These are phyloP conservation scores for Colletotrichum chlorophyti DNA, from an alignment of 2,329 filamentous ascomycete genomes.

Conservation along the genomic window DNA sequence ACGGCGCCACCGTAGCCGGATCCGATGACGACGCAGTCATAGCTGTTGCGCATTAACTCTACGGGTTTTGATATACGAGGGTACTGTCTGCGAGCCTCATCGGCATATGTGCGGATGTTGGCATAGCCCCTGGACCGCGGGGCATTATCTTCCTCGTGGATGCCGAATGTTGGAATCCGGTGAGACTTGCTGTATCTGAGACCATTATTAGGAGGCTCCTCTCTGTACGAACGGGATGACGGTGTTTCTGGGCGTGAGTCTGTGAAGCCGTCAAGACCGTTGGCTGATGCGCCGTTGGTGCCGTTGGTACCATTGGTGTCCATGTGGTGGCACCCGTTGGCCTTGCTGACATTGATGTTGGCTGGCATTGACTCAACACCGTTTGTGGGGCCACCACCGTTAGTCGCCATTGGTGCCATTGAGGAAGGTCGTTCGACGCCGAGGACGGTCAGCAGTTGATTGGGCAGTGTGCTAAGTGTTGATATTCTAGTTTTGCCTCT, in stretches of 20 bases:
- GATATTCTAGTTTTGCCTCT: not conserved
- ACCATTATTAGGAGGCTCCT: constrained; percentile 27
- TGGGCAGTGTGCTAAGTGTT: not conserved
- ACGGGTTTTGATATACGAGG: constrained; percentile 64
- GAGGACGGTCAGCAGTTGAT: not conserved
- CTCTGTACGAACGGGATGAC: constrained; percentile 24
- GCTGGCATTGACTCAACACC: not conserved
- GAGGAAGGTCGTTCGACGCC: not conserved
- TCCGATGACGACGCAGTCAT: constrained; percentile 73
- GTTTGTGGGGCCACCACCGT: constrained; percentile 1
- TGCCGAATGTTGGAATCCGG: constrained; percentile 35
- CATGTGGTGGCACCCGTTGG: constrained; percentile 19
- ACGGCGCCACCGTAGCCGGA: constrained; percentile 74
- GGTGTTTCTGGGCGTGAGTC: constrained; percentile 21
- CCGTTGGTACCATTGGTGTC: constrained; percentile 10
- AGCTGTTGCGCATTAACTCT: constrained; percentile 61
- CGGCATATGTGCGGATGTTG: constrained; percentile 36
- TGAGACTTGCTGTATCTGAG: constrained; percentile 32
- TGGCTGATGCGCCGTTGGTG: constrained; percentile 13
- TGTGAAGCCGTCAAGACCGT: constrained; percentile 17
- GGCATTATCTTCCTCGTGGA: constrained; percentile 41
- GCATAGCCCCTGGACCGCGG: constrained; percentile 41
- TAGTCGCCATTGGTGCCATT: constrained; percentile 25
- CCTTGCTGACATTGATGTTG: constrained; percentile 17
- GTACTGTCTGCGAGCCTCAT: constrained; percentile 40